A percentile compares a stretch with the other conserved stretches of the same genome.
phyloP scores from a whole-genome alignment of 1,284 basidiomycete species.

The Sphaerobolus stellatus region DNA sequence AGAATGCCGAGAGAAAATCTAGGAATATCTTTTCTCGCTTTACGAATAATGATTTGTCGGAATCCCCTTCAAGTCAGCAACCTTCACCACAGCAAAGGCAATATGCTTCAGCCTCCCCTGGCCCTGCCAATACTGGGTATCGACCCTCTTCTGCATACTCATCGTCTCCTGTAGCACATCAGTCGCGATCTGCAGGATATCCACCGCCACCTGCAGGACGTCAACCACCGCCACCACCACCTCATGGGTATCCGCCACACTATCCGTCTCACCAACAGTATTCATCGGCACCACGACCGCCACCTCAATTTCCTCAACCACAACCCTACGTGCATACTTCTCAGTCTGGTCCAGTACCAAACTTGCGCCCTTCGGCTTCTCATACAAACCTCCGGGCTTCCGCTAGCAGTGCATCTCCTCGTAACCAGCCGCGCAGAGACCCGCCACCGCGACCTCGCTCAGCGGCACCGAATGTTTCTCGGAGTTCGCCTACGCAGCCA shows the following conservation, averaged over 20 bases:
- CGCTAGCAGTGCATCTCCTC: slow-evolving; percentile 22
- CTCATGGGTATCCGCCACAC: slow-evolving; percentile 12
- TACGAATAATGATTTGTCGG: slow-evolving; percentile 3
- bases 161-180: slow-evolving; percentile 9
- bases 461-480: slow-evolving; percentile 36
- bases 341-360: neutral
- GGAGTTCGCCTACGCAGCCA: slow-evolving; percentile 25
- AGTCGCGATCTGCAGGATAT: neutral
- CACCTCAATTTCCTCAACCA: slow-evolving; percentile 17
- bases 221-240: slow-evolving; percentile 3
- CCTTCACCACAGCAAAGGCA: slow-evolving; percentile 14
- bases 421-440: slow-evolving; percentile 22
- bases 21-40: slow-evolving; percentile 54
- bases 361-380: slow-evolving; percentile 16
- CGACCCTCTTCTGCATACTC: slow-evolving; percentile 8
- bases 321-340: slow-evolving; percentile 13
- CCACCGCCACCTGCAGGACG: slow-evolving; percentile 13
- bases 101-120: slow-evolving; percentile 5
- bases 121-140: too few species aligned
- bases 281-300: slow-evolving; percentile 15
- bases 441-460: slow-evolving; percentile 38
- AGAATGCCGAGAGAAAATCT: slow-evolving; percentile 41
- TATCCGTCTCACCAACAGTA: slow-evolving; percentile 14
- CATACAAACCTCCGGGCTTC: slow-evolving; percentile 16
- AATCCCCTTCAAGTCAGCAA: slow-evolving; percentile 13